These are phyloP conservation scores for Casaregolazyma suthepensis DNA, from an alignment of 1,139 yeast genomes.

Conservation along the genomic window DNA sequence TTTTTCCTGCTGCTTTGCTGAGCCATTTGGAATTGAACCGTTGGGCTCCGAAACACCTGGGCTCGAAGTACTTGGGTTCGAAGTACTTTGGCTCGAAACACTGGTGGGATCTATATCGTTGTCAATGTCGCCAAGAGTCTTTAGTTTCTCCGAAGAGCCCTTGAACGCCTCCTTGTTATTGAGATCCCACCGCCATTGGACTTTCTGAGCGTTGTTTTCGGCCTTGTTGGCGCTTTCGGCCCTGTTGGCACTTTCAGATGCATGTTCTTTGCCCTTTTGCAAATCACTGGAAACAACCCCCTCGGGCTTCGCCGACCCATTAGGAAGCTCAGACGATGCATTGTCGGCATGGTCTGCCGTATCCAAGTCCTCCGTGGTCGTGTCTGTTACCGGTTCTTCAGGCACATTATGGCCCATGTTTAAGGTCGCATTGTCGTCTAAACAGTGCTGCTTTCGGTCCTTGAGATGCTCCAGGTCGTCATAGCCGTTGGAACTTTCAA, in stretches of 20 bases:
- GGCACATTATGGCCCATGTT: constrained; percentile 83
- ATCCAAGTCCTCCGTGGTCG: constrained; percentile 39
- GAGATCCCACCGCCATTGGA: background rate
- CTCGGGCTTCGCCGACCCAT: background rate
- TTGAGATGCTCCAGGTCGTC: background rate
- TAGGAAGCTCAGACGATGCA: background rate
- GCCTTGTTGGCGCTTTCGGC: no score
- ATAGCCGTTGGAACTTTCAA: constrained; percentile 11
- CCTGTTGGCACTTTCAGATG: no score
- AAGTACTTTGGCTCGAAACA: background rate
- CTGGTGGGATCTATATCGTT: background rate
- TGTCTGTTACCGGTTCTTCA: constrained; percentile 78
- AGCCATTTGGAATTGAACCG: background rate
- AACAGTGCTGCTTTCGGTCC: background rate
- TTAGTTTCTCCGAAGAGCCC: background rate
- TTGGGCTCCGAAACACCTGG: no score
- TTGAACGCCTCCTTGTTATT: background rate
- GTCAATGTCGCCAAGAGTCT: background rate
- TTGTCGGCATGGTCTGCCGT: background rate
- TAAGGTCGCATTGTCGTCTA: background rate
- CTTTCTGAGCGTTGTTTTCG: background rate
- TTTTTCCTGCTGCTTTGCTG: background rate
- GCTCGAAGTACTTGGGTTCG: no score
- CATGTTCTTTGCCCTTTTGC: background rate
- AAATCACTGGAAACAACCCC: background rate